Evolutionary conservation across 768 basidiomycete species (phyloP), one percentile per base, ranked within the genome.

Genomic region (Tylopilus plumbeoviolaceoides): DNA sequence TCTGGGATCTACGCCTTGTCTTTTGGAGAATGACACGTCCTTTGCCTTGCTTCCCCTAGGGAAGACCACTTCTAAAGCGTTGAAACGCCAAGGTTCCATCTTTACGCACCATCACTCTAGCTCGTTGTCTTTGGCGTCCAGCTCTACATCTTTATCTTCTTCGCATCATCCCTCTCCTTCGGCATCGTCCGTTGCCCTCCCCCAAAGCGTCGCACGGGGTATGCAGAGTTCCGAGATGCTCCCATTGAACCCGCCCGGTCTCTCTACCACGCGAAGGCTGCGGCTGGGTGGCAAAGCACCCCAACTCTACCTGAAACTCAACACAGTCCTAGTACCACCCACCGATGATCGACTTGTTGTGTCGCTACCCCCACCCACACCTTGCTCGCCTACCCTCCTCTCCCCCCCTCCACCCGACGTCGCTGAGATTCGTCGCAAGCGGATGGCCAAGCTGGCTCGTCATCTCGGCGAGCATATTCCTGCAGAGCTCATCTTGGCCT

Each of bases 401-500:
- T 61, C 68, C 17, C 30, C 12, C 4, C n/a, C 49, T 67, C 68
- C 51, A 15, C 64, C 66, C 7, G 60, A 70, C 44, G 52, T 65
- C 6, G 59, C 69, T 1, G 73, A 72, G 54, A 57, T 70, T 17
- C 72, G 75, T 18, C 63, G 81, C 41, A 73, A 70, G 56, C 79
- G 78, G 57, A 74, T 84, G 75, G 81, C 79, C 7, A 84, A 84
- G 64, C 72, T 85, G 31, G 63, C 72, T 2, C 75, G 81, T 40
- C 80, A 79, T 21, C 70, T 85, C 7, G 83, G 83, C 31, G 82
- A 83, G 66, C 77, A 75, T 54, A 70, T 85, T 36, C 83, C 83
- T 15, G 63, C 75, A 3, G 81, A 82, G 59, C 75, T 84, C 23
- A 75, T 85, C 41, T 69, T 74, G 31, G 60, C 72, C 15, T 18